phyloP scores from a whole-genome alignment of 176 grass and related monocot species.

The Musa troglodytarum region DNA sequence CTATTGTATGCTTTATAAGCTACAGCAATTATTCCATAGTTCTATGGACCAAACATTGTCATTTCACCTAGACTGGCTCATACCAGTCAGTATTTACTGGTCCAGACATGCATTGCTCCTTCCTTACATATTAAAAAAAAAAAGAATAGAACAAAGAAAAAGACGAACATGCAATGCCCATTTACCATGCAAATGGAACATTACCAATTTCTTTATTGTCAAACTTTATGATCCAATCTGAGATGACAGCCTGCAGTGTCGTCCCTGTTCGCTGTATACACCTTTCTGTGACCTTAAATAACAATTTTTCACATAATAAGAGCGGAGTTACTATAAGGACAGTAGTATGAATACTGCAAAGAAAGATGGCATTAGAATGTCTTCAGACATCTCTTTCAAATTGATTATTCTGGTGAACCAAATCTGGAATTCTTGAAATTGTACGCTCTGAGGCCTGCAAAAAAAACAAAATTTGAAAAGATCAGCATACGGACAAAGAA shows the following conservation, averaged over 20 bases:
- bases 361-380: background rate
- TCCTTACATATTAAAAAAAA: background rate
- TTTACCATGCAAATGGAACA: constrained; percentile 1
- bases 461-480: constrained; percentile 2
- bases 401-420: constrained; percentile 62
- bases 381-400: constrained; percentile 82
- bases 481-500: constrained; percentile 16
- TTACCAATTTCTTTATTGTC: constrained; percentile 88
- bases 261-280: constrained; percentile 78
- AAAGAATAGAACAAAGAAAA: background rate
- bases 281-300: constrained; percentile 82
- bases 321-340: background rate
- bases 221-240: constrained; percentile 84
- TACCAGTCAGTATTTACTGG: no score
- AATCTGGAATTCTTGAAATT: constrained; percentile 58
- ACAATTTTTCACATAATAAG: constrained; percentile 18
- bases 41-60: no score
- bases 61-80: no score
- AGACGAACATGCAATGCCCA: background rate
- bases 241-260: constrained; percentile 77
- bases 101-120: no score
- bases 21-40: no score
- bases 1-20: no score
- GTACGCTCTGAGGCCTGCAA: constrained; percentile 50
- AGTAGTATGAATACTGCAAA: background rate